These are phyloP conservation scores for Torulaspora microellipsoides DNA, from an alignment of 805 yeast genomes.

Conservation along the genomic window DNA sequence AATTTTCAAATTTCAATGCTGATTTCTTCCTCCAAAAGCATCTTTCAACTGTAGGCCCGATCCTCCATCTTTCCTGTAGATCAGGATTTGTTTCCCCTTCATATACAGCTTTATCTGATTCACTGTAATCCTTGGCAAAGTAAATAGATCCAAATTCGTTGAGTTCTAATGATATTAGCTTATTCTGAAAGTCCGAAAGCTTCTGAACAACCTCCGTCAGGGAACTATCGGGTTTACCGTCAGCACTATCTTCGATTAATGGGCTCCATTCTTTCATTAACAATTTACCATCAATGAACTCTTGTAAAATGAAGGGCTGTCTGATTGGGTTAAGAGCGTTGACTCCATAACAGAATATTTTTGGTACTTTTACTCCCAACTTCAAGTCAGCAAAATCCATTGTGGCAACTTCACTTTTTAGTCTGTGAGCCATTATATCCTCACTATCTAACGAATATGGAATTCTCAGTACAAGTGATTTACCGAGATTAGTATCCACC, in stretches of 20 bases:
- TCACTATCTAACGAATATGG: conserved; percentile 78
- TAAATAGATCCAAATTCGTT: conserved; percentile 77
- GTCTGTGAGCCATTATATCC: conserved; percentile 55
- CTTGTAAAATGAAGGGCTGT: conserved; percentile 77
- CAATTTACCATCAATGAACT: conserved; percentile 70
- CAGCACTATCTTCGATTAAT: conserved; percentile 50
- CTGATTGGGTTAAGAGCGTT: conserved; percentile 57
- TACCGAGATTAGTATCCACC: conserved; percentile 52
- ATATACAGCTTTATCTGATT: conserved; percentile 41
- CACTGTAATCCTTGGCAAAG: conserved; percentile 62
- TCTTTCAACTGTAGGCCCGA: conserved; percentile 86
- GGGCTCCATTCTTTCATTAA: conserved; percentile 93
- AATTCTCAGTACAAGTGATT: conserved; percentile 68
- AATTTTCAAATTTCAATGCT: conserved; percentile 45
- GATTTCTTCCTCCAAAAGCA: conserved; percentile 67
- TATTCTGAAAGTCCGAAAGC: conserved; percentile 59
- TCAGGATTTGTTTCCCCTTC: conserved; percentile 53
- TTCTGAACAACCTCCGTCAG: conserved; percentile 65
- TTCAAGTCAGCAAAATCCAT: conserved; percentile 72
- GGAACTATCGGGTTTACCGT: conserved; percentile 45
- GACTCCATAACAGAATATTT: conserved; percentile 61
- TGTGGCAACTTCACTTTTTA: conserved; percentile 91
- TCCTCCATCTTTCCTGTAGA: conserved; percentile 69
- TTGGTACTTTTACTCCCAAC: conserved; percentile 66
- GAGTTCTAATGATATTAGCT: conserved; percentile 54